A percentile compares a stretch with the other conserved stretches of the same genome.
phyloP scores from a whole-genome alignment of 345 rosid genomes.

The Durio zibethinus region DNA sequence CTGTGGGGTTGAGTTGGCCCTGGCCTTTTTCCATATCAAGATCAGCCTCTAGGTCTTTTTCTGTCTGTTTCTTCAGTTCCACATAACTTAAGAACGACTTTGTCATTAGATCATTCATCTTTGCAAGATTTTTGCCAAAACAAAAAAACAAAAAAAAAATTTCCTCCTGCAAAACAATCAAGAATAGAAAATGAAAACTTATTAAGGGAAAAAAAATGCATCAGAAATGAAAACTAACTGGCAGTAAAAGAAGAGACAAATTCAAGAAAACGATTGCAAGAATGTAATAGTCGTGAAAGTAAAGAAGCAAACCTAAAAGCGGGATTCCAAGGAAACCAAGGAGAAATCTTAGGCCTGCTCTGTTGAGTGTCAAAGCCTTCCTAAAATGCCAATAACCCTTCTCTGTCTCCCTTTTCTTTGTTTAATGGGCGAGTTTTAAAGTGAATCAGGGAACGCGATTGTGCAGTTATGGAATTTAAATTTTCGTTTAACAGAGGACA shows the following conservation, averaged over 20 bases:
- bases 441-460: neutral
- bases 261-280: neutral
- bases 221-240: neutral
- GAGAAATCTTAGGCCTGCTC: neutral
- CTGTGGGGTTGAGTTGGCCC: conserved; percentile 39
- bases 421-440: neutral
- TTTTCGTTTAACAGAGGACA: neutral
- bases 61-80: conserved; percentile 72
- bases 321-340: neutral
- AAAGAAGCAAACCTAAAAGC: neutral
- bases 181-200: neutral
- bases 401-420: neutral
- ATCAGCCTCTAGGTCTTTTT: conserved; percentile 47
- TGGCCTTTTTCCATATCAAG: conserved; percentile 50
- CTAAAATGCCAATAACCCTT: neutral
- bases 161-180: conserved; percentile 29
- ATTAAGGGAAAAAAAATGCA: neutral
- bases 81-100: conserved; percentile 81
- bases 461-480: neutral
- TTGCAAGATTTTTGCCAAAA: conserved; percentile 37
- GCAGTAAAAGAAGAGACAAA: neutral
- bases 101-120: conserved; percentile 92
- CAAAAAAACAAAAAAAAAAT: conserved; percentile 22
- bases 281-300: neutral
- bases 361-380: neutral